Evolutionary conservation across 2,329 filamentous ascomycete species (phyloP), one percentile per base, ranked within the genome.

Genomic region (Fusarium albidum): DNA sequence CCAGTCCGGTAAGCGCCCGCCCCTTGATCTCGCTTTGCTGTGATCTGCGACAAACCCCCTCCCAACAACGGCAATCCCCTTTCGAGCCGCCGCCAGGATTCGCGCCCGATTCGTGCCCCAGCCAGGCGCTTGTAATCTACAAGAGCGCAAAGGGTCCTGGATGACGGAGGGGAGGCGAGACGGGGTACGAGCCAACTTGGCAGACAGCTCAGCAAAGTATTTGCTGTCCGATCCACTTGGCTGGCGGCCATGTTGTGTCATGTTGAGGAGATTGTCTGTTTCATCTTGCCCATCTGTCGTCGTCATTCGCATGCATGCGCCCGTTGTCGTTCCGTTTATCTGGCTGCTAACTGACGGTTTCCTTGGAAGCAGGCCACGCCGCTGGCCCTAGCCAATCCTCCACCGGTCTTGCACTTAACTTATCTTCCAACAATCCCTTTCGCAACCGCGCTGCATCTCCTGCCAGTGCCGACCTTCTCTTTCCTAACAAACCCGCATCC

Each of bases 351-450:
- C 65, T 68, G 51, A 68, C 60, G 48, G 52, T 52, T 64, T 60
- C 59, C 50, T 56, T 65, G 54, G 50, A 64, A 66, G 47, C 55
- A 68, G 65, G 52, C 59, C 62, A 65, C 51, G 47, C 61, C 34
- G 34, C 50, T 53, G 53, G 56, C 63, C 55, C 65, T 57, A 56
- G 58, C 32, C 55, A 67, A 54, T 61, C 64, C 48, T 40, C 55
- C 51, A 56, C 64, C 52, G 80, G 79, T 63, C 78, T 88, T 69
- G 78, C 82, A 48, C 77, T 89, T 71, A 88, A 86, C 74, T 83
- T 92, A 68, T 87, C 87, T 73, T 92, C 89, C 72, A 92, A 92
- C 81, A 93, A 93, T 71, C 90, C 90, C 58, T 93, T 85, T 68
- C 87, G 89, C 77, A 91, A 91, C 73, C 85, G 88, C 68, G 85